Conservation (phyloP, 2,329 filamentous ascomycete species). For the Dissoconium aciculare region DNA sequence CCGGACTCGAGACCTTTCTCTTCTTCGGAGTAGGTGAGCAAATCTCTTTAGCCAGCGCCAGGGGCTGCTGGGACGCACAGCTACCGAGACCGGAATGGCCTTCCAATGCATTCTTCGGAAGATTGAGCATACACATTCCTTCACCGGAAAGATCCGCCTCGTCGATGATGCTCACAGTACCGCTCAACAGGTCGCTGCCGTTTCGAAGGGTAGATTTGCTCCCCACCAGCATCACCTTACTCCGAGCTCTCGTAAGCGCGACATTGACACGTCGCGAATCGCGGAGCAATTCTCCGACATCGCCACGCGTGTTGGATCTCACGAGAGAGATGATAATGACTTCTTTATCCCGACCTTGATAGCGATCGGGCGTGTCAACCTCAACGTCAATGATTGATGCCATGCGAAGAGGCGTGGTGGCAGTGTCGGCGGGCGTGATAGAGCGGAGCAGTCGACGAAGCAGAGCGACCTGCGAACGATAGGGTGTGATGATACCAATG, state of each 20-base stretch:
- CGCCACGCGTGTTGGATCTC: conserved; percentile 64
- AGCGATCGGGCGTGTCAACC: conserved; percentile 93
- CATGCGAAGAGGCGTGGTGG: conserved; percentile 24
- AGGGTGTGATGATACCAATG: conserved; percentile 93
- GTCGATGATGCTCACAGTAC: conserved; percentile 66
- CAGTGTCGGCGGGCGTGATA: conserved; percentile 9
- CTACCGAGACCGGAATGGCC: conserved; percentile 14
- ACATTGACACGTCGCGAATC: conserved; percentile 94
- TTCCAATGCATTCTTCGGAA: conserved; percentile 27
- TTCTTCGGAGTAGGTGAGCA: conserved; percentile 3
- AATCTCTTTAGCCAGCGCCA: conserved; percentile 7
- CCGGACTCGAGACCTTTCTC: conserved; percentile 4
- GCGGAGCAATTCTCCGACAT: conserved; percentile 78
- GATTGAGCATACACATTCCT: conserved; percentile 61
- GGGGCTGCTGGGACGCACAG: conserved; percentile 12
- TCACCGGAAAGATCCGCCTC: conserved; percentile 28
- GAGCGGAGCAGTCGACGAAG: conserved; percentile 52
- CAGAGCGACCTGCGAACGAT: conserved; percentile 77
- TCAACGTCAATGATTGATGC: conserved; percentile 45
- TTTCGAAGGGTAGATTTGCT: conserved; percentile 59
- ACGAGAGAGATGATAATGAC: conserved; percentile 78
- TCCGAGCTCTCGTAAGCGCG: conserved; percentile 82
- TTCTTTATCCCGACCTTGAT: conserved; percentile 92
- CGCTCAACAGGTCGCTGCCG: conserved; percentile 54
- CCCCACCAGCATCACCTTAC: conserved; percentile 78